A percentile compares a stretch with the other conserved stretches of the same genome.
Evolutionary conservation across 345 rosid species (phyloP).

Genomic region (Lepidium sativum): DNA sequence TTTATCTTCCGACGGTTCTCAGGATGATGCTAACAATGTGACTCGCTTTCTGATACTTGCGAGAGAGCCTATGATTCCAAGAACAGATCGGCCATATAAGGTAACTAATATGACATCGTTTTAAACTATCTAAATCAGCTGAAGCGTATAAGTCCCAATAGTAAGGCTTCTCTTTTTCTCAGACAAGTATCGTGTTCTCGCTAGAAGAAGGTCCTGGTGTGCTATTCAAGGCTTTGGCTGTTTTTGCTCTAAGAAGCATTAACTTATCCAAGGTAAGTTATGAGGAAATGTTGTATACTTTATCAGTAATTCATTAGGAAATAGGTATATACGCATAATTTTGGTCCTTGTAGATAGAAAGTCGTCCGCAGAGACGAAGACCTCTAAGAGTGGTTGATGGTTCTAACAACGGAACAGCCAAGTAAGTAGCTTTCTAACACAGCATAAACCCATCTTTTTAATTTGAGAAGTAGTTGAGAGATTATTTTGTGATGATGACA

Average conservation of each 20-base stretch:
- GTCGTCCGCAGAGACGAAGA: constrained; percentile 73
- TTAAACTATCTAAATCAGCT: not conserved
- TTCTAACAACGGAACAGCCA: constrained; percentile 70
- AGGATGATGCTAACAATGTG: constrained; percentile 71
- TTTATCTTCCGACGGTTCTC: constrained; percentile 8
- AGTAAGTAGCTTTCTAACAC: constrained; percentile 35
- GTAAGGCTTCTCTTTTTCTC: constrained; percentile 16
- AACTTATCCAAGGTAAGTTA: constrained; percentile 63
- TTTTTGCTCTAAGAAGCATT: constrained; percentile 77
- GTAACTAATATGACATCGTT: constrained; percentile 24
- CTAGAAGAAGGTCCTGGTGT: constrained; percentile 94
- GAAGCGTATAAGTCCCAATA: not conserved
- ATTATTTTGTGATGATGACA: constrained; percentile 29
- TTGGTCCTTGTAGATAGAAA: constrained; percentile 54
- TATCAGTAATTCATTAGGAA: not conserved
- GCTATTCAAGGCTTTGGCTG: constrained; percentile 86
- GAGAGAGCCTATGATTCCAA: constrained; percentile 82
- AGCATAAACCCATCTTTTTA: not conserved
- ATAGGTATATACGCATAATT: not conserved
- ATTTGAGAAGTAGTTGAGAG: not conserved
- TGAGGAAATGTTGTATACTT: not conserved
- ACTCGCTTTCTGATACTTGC: constrained; percentile 89
- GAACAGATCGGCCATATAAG: constrained; percentile 63
- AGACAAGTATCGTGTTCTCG: constrained; percentile 95
- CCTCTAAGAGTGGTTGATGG: constrained; percentile 77